A percentile compares a stretch with the other conserved stretches of the same genome.
phyloP scores from a whole-genome alignment of 2,329 filamentous ascomycete genomes.

The Akanthomyces uredinophilus region DNA sequence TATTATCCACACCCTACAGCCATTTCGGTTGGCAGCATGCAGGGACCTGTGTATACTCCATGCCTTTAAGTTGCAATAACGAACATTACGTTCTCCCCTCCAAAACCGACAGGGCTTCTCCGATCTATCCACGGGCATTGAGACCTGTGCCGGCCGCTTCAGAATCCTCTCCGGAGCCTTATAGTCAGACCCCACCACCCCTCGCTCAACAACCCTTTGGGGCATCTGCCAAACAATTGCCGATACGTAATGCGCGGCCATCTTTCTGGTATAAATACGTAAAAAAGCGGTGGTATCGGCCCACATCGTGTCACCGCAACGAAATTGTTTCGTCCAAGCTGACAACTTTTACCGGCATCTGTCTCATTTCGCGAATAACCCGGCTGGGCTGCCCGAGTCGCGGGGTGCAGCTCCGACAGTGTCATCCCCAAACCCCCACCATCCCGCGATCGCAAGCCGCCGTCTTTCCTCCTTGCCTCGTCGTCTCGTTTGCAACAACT shows the following conservation, averaged over 20 bases:
- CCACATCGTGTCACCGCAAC: background rate
- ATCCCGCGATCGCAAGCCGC: background rate
- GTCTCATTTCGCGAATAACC: background rate
- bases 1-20: background rate
- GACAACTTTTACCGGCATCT: no score
- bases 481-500: background rate
- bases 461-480: background rate
- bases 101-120: no score
- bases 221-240: background rate
- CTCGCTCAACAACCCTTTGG: background rate
- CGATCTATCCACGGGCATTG: no score
- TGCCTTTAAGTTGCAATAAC: no score
- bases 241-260: constrained; percentile 5
- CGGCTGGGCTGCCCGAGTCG: background rate
- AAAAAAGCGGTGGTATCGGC: background rate
- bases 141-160: no score
- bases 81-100: no score
- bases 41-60: no score
- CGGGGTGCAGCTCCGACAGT: background rate
- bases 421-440: constrained; percentile 2
- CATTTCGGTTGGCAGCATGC: no score
- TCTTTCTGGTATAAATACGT: background rate
- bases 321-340: background rate
- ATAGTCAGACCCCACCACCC: background rate
- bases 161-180: background rate